Evolutionary conservation across 306 rosid genomes (phyloP), one percentile per base, ranked within the genome.

Genomic region (Vigna unguiculata): DNA sequence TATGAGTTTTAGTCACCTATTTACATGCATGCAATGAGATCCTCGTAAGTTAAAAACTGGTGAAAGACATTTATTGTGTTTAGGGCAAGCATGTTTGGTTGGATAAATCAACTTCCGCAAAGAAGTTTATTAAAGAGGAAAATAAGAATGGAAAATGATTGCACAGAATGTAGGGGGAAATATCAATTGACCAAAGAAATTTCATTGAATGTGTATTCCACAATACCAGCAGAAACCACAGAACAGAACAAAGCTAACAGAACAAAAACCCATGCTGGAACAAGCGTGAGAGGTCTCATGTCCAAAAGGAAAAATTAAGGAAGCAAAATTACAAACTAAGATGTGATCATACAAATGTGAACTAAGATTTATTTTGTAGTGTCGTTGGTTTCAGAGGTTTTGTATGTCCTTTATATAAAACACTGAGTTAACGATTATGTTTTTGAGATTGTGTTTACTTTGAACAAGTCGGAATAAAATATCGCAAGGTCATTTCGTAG

Each of bases 121-220:
- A 40, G 7, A 6, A 1, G 28, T 36, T 6, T 7, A 36, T 36
- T 0, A 36, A 36, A 36, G 9, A 32, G 38, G 32, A 2, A 24
- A 24, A 24, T 30, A 30, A 2, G 34, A 32, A 32, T 32, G 7
- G 38, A 32, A 32, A 32, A 5, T 32, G 38, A 32, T 32, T 32
- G 38, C 38, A 32, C 0, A 32, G 38, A 32, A 32, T 32, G 6
- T 32, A 49, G 9, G 6, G 25, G n/a, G n/a, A n/a, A n/a, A n/a
- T n/a, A n/a, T n/a, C n/a, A n/a, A n/a, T n/a, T n/a, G n/a, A 19
- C 3, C 25, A 19, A 52, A 19, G 58, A 8, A 25, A n/a, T 58
- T 63, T 63, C 80, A 54, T 21, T 32, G 61, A 75, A 75, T 49
- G 80, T 75, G 21, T 7, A 71, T 10, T 75, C 80, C 40, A 75